Evolutionary conservation across 768 basidiomycete genomes (phyloP).

Genomic region (Gloeostereum incarnatum): DNA sequence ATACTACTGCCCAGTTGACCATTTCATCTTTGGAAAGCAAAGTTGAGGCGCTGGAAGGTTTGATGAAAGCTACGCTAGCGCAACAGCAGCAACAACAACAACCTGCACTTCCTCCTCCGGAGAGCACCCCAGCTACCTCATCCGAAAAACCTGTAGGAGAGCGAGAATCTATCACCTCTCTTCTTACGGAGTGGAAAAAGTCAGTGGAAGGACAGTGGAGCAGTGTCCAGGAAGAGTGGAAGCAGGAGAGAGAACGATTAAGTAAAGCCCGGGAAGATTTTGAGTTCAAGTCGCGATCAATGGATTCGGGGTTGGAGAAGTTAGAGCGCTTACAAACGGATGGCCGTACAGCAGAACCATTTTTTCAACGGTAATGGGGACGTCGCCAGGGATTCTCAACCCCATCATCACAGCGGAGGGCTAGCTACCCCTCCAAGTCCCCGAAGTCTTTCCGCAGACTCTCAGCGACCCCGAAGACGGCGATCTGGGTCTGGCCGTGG

Average conservation of each 20-base stretch:
- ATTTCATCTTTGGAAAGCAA: constrained; percentile 63
- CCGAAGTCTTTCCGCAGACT: constrained; percentile 59
- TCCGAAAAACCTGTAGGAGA: too few species aligned
- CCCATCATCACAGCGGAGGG: constrained; percentile 36
- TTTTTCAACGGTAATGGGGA: constrained; percentile 6
- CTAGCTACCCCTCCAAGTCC: constrained; percentile 74
- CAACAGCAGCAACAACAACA: constrained; percentile 18
- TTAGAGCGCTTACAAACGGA: constrained; percentile 25
- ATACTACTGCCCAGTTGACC: constrained; percentile 65
- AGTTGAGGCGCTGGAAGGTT: constrained; percentile 55
- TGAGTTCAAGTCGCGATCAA: constrained; percentile 48
- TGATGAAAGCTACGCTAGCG: constrained; percentile 37
- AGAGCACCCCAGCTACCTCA: background rate
- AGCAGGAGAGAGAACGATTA: constrained; percentile 68
- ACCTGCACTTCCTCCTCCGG: background rate
- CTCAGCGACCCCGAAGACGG: constrained; percentile 35
- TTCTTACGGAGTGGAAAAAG: constrained; percentile 68
- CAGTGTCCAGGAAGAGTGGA: constrained; percentile 74
- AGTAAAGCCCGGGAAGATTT: constrained; percentile 71
- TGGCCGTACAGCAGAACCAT: constrained; percentile 19
- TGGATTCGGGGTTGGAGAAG: constrained; percentile 47
- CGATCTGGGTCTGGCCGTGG: constrained; percentile 27
- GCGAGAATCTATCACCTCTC: constrained; percentile 39
- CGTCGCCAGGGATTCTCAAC: constrained; percentile 5
- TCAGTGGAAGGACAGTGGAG: constrained; percentile 75